Base-by-base conservation (phyloP, 805 yeast species). In the Lachancea fermentati region DNA sequence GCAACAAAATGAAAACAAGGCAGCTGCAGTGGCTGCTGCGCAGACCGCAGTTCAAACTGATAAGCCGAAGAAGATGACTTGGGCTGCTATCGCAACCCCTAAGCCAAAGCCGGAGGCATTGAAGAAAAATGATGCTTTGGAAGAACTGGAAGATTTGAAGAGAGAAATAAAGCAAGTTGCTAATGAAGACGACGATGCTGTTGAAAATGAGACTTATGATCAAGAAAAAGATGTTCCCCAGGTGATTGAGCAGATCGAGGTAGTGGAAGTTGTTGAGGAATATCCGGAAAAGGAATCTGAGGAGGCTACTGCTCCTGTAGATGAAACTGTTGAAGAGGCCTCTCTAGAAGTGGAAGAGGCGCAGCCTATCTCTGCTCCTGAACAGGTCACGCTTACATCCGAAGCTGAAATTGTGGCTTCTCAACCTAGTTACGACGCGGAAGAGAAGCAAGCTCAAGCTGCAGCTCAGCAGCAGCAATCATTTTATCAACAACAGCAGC, bases 21-120 rank as follows among this genome's bases (percentile, higher is more conserved):
- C 32, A 50, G 58, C 63, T 32, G 54, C 62, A 13, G 45, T 58
- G 4, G 48, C 60, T 7, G 46, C 54, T 34, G 36, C 48, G 24
- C 15, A 25, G 16, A 41, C 40, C 36, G 32, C 44, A 9, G 46
- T 13, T 5, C 32, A 26, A 8, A 14, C 22, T 14, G 38, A 39
- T 19, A 51, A 48, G 41, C 53, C 58, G 19, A 60, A 55, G 51
- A 60, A 67, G 49, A 67, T 69, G 54, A 70, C 86, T 4, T 81
- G 87, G 85, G 86, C 87, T 22, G 75, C 88, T 13, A 76, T 81
- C 51, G 80, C 81, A 38, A 65, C 76, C 41, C 80, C 86, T 33
- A 70, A 72, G 54, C 60, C 67, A 28, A 61, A 51, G 51, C 49
- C 57, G 43, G 43, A 55, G 39, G 47, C 54, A 32, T 57, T 60